Base-by-base conservation (phyloP, 2,329 filamentous ascomycete species). In the Paraphaeosphaeria minitans region DNA sequence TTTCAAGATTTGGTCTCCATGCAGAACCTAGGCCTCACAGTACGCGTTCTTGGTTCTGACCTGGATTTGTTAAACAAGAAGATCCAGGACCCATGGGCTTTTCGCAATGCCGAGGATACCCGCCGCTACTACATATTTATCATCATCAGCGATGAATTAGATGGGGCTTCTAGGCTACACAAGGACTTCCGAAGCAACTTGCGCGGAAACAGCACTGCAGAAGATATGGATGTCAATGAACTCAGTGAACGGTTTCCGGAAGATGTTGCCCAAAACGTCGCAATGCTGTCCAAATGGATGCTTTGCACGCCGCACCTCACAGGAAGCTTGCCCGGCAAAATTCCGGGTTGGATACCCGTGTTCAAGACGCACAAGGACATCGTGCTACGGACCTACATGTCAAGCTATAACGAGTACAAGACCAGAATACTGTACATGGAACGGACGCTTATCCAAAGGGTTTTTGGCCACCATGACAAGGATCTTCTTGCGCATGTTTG, bases 241-340 rank as follows among this genome's bases (percentile, higher is more conserved):
- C 3, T 50, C 29, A 2, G 37, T 10, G 16, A 50, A 22, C 19
- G 14, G 6, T 37, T 50, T 21, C 49, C 49, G 19, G 42, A 14
- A 13, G 2, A n/a, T 9, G 29, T 49, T 10, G 42, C 53, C 16
- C 16, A 35, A 1, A 14, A 48, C n/a, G 39, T 56, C 19, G 19
- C 3, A 14, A 27, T 42, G 5, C 35, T 56, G 33, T 56, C 53
- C 6, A 56, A n/a, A 21, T 56, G 53, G 53, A 56, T 56, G 33
- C 39, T 56, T 29, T 56, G 53, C 45, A 46, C 53, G 16, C 53
- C 53, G n/a, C 45, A 56, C 35, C 47, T 52, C n/a, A 31, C 55
- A 2, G 55, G 55, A 4, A 39, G 16, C 22, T 21, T 57, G 14
- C 33, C 48, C 4, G 37, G 22, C 21, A 35, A n/a, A 6, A 24